Percentiles rank a stretch among this genome's conserved stretches.
These are phyloP conservation scores for Trichoderma oligosporum DNA, from an alignment of 2,329 filamentous ascomycete species.

Conservation along the genomic window DNA sequence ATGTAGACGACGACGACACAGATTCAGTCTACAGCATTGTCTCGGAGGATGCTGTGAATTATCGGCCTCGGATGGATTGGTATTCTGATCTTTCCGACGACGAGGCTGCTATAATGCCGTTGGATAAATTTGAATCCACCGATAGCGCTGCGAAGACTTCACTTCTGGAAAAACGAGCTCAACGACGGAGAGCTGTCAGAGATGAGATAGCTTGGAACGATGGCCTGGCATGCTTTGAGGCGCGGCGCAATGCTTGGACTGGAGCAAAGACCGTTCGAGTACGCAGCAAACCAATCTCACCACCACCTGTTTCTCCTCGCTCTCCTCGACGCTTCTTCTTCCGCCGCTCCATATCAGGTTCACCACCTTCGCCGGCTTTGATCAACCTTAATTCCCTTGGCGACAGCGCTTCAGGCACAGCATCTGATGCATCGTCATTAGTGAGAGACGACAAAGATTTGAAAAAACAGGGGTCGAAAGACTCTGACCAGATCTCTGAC, in stretches of 20 bases:
- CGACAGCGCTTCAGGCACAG: constrained; percentile 35
- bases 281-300: constrained; percentile 43
- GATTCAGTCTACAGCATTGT: constrained; percentile 55
- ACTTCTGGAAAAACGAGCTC: constrained; percentile 49
- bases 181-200: constrained; percentile 53
- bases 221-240: constrained; percentile 74
- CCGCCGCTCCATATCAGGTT: constrained; percentile 43
- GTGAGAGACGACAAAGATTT: constrained; percentile 37
- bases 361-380: constrained; percentile 32
- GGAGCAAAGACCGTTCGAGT: constrained; percentile 62
- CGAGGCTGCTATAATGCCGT: constrained; percentile 42
- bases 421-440: constrained; percentile 43
- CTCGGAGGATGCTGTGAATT: constrained; percentile 52
- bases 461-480: constrained; percentile 32
- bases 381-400: constrained; percentile 14
- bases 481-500: constrained; percentile 30
- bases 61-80: constrained; percentile 52
- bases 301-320: constrained; percentile 43
- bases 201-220: constrained; percentile 74
- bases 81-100: constrained; percentile 54
- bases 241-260: constrained; percentile 79
- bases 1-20: constrained; percentile 41
- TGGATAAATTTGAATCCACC: constrained; percentile 48
- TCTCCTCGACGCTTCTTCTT: constrained; percentile 51
- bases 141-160: constrained; percentile 41